These are phyloP conservation scores for Aspergillus chevalieri DNA, from an alignment of 2,329 filamentous ascomycete species.

Conservation along the genomic window DNA sequence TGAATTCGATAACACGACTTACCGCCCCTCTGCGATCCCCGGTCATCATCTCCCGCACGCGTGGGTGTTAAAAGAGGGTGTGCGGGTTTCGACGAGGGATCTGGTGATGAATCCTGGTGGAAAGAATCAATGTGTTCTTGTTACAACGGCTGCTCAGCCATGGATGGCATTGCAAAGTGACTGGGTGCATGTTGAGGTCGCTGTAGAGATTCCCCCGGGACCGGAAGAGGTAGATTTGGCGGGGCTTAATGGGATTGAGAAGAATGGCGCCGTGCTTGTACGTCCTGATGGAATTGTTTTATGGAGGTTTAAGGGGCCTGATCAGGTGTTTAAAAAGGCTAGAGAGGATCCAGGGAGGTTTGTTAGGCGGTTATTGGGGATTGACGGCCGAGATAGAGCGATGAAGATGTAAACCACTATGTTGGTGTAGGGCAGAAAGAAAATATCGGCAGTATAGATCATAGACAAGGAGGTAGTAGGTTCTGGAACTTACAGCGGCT, in stretches of 20 bases:
- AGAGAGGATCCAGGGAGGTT: neutral
- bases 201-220: neutral
- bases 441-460: no score
- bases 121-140: constrained; percentile 13
- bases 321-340: neutral
- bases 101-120: constrained; percentile 5
- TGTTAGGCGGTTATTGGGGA: neutral
- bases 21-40: constrained; percentile 21
- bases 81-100: constrained; percentile 17
- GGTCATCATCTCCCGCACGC: constrained; percentile 29
- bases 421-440: no score
- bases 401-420: neutral
- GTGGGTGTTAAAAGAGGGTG: constrained; percentile 15
- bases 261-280: constrained; percentile 22
- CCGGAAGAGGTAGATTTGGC: constrained; percentile 6
- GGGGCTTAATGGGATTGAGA: constrained; percentile 6
- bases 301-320: constrained; percentile 10
- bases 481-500: no score
- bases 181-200: neutral
- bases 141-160: constrained; percentile 9
- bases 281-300: constrained; percentile 28
- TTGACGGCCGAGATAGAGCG: neutral
- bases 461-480: no score
- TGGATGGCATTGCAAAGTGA: constrained; percentile 3
- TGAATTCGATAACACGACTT: constrained; percentile 10